phyloP scores from a whole-genome alignment of 208 protist genomes.

The Leishmania tarentolae region DNA sequence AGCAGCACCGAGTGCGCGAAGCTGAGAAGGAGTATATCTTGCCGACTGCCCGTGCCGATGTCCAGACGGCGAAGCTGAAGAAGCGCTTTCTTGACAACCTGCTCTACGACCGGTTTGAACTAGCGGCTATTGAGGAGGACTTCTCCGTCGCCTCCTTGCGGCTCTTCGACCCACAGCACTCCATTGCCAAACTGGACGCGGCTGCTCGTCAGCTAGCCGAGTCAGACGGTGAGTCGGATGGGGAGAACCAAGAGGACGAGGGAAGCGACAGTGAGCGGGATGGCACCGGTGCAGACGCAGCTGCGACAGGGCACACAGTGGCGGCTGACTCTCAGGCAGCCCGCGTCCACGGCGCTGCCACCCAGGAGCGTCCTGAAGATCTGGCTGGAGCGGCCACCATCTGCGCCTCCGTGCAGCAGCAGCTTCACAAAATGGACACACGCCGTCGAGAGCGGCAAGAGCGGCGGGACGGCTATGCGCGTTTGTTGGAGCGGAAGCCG shows the following conservation, averaged over 20 bases:
- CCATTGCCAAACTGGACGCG: constrained; percentile 46
- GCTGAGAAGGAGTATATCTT: constrained; percentile 78
- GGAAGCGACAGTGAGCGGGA: constrained; percentile 16
- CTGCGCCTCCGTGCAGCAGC: constrained; percentile 73
- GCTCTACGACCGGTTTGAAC: constrained; percentile 90
- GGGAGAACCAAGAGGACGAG: constrained; percentile 10
- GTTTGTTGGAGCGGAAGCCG: constrained; percentile 72
- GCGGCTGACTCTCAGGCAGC: not conserved
- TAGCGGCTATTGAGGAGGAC: constrained; percentile 74
- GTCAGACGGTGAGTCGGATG: constrained; percentile 30
- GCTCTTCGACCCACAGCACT: constrained; percentile 60
- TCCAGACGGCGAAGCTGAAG: constrained; percentile 91
- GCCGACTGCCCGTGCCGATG: constrained; percentile 75
- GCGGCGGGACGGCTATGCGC: constrained; percentile 66
- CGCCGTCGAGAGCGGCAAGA: constrained; percentile 77
- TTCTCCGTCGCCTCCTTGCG: constrained; percentile 92
- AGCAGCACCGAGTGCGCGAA: constrained; percentile 65
- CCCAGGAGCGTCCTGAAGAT: constrained; percentile 6
- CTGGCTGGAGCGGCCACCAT: constrained; percentile 15
- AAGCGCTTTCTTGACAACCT: constrained; percentile 89
- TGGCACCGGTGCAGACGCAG: not conserved
- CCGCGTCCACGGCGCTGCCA: constrained; percentile 1
- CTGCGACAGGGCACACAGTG: not conserved
- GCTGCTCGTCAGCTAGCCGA: constrained; percentile 70
- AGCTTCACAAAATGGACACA: constrained; percentile 90